Percentiles rank a stretch among this genome's conserved stretches.
Conservation (phyloP, 805 yeast genomes). For the Suhomyces emberorum region DNA sequence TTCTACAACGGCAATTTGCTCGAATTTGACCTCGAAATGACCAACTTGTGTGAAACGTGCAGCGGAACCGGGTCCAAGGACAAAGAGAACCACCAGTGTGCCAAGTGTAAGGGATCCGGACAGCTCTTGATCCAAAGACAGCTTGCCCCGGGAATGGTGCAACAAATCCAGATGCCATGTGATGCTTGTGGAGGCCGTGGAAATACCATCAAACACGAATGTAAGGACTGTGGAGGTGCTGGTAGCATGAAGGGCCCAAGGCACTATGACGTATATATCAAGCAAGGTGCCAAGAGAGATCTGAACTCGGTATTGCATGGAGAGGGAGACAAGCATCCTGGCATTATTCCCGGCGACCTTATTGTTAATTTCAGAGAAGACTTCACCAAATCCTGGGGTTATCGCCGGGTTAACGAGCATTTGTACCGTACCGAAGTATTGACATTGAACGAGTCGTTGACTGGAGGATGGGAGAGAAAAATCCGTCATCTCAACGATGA, state of each 20-base stretch:
- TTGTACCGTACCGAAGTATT: conserved; percentile 80
- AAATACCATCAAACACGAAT: conserved; percentile 55
- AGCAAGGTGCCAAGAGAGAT: conserved; percentile 68
- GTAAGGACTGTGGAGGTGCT: conserved; percentile 68
- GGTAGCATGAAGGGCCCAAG: conserved; percentile 59
- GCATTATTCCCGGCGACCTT: conserved; percentile 77
- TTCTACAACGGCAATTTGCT: conserved; percentile 66
- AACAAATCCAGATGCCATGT: conserved; percentile 77
- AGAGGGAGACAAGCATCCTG: conserved; percentile 84
- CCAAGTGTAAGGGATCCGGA: conserved; percentile 74
- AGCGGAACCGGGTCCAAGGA: conserved; percentile 85
- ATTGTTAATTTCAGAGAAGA: conserved; percentile 59
- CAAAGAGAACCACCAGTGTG: conserved; percentile 64
- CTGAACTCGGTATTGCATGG: conserved; percentile 59
- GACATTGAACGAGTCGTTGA: conserved; percentile 63
- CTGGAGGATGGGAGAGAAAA: conserved; percentile 77
- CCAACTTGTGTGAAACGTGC: conserved; percentile 73
- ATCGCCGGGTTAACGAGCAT: conserved; percentile 70
- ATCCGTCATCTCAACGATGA: conserved; percentile 65
- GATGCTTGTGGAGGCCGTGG: conserved; percentile 82
- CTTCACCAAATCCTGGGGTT: conserved; percentile 65
- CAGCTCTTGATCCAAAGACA: conserved; percentile 61
- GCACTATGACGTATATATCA: conserved; percentile 56
- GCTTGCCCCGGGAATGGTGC: conserved; percentile 87
- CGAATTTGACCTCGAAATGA: conserved; percentile 63